These are phyloP conservation scores for Epichloe bromicola DNA, from an alignment of 2,329 filamentous ascomycete genomes.

Conservation along the genomic window DNA sequence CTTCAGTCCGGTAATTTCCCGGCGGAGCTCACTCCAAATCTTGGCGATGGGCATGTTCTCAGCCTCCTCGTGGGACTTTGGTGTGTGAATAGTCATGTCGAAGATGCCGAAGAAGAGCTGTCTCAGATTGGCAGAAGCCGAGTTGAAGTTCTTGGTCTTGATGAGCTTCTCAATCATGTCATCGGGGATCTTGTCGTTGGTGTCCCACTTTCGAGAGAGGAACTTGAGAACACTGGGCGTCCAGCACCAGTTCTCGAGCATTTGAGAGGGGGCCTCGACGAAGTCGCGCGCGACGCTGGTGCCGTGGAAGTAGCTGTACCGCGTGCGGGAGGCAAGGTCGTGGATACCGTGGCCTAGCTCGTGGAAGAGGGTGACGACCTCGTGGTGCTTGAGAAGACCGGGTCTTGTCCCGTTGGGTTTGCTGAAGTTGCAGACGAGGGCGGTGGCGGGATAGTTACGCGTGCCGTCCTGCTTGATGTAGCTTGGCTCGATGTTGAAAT, in stretches of 20 bases:
- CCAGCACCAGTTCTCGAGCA: slow-evolving; percentile 71
- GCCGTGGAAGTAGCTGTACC: slow-evolving; percentile 54
- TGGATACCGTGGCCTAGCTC: slow-evolving; percentile 62
- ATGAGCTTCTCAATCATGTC: slow-evolving; percentile 63
- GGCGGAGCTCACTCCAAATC: slow-evolving; percentile 60
- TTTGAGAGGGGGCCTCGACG: slow-evolving; percentile 56
- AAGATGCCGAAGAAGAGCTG: slow-evolving; percentile 74
- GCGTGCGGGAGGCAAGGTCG: slow-evolving; percentile 49
- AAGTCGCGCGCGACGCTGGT: slow-evolving; percentile 55
- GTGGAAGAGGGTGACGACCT: slow-evolving; percentile 74
- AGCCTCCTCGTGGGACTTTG: slow-evolving; percentile 53
- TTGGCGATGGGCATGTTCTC: slow-evolving; percentile 51
- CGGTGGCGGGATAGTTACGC: slow-evolving; percentile 63
- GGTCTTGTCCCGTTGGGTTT: slow-evolving; percentile 68
- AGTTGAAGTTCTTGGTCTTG: slow-evolving; percentile 68
- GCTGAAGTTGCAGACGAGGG: slow-evolving; percentile 75
- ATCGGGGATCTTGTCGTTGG: slow-evolving; percentile 57
- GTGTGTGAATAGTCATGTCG: slow-evolving; percentile 70
- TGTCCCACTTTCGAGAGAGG: slow-evolving; percentile 62
- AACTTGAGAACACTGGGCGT: slow-evolving; percentile 49
- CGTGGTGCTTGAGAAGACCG: slow-evolving; percentile 67
- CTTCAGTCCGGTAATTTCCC: slow-evolving; percentile 59
- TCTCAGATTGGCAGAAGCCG: slow-evolving; percentile 62
- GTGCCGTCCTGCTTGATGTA: slow-evolving; percentile 54
- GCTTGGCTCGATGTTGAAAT: slow-evolving; percentile 69